Evolutionary conservation across 1,139 yeast species (phyloP).

Genomic region (Sugiyamaella pinicola): DNA sequence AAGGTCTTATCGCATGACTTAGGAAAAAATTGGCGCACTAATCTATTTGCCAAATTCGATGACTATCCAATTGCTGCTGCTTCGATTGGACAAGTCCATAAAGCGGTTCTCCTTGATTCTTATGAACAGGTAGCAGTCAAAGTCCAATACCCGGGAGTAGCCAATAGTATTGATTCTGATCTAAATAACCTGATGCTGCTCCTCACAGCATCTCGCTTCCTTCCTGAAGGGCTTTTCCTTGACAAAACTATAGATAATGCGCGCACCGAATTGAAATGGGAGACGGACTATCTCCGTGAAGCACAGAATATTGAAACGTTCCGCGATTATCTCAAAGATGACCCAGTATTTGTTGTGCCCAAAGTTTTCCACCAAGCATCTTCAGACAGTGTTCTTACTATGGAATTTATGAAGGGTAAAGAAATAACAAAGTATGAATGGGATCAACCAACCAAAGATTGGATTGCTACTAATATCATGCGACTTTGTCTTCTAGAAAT

Average conservation of each 20-base stretch:
- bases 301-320: conserved; percentile 77
- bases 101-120: conserved; percentile 59
- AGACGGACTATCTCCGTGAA: conserved; percentile 92
- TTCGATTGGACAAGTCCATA: conserved; percentile 94
- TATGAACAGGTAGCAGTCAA: conserved; percentile 87
- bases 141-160: conserved; percentile 98
- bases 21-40: conserved; percentile 76
- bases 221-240: conserved; percentile 89
- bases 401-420: conserved; percentile 83
- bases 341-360: conserved; percentile 77
- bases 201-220: conserved; percentile 78
- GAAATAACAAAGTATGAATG: conserved; percentile 81
- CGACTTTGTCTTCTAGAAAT: conserved; percentile 83
- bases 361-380: conserved; percentile 74
- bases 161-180: conserved; percentile 89
- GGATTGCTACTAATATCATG: conserved; percentile 87
- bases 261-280: conserved; percentile 92
- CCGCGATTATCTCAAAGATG: conserved; percentile 61
- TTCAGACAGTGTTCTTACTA: conserved; percentile 82
- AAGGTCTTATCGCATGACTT: conserved; percentile 71
- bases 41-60: conserved; percentile 70
- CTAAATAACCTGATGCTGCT: conserved; percentile 79
- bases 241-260: conserved; percentile 95
- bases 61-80: conserved; percentile 97
- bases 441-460: conserved; percentile 71